Evolutionary conservation across 2,329 filamentous ascomycete species (phyloP).

Genomic region (Elsinoe fawcettii): DNA sequence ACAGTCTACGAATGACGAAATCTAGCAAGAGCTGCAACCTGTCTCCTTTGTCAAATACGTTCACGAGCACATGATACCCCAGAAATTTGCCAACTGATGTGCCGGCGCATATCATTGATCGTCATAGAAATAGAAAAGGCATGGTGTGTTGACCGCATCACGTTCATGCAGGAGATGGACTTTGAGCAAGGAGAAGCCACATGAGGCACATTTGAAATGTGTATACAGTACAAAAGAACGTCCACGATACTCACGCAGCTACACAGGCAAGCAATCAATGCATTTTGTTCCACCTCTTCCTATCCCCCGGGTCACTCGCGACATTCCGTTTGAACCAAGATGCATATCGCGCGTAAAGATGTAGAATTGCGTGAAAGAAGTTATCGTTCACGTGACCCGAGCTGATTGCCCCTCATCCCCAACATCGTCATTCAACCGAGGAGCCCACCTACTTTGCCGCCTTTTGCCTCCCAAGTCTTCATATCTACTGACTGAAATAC

Average conservation of each 20-base stretch:
- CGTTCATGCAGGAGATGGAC: not conserved
- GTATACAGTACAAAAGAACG: conserved; percentile 2
- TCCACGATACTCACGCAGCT: not conserved
- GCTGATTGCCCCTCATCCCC: conserved; percentile 1
- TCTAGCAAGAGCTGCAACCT: not conserved
- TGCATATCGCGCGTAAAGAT: no score
- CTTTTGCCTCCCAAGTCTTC: not conserved
- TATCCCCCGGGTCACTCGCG: not conserved
- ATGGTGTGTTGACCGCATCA: no score
- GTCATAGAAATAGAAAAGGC: not conserved
- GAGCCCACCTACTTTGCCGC: not conserved
- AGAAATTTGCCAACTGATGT: conserved; percentile 10
- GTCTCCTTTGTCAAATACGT: conserved; percentile 7
- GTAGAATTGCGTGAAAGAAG: not conserved
- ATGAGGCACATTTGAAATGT: not conserved
- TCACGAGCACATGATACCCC: conserved; percentile 13
- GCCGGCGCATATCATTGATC: conserved; percentile 11
- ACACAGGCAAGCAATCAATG: conserved; percentile 2
- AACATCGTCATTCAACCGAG: conserved; percentile 3
- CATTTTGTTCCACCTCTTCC: not conserved
- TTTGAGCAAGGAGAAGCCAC: not conserved
- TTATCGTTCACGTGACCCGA: not conserved
- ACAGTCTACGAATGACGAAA: conserved; percentile 14
- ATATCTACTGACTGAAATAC: not conserved
- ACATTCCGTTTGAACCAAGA: not conserved